Base-by-base conservation (phyloP, 73 alveolate genomes). In the Paramecium octaurelia region DNA sequence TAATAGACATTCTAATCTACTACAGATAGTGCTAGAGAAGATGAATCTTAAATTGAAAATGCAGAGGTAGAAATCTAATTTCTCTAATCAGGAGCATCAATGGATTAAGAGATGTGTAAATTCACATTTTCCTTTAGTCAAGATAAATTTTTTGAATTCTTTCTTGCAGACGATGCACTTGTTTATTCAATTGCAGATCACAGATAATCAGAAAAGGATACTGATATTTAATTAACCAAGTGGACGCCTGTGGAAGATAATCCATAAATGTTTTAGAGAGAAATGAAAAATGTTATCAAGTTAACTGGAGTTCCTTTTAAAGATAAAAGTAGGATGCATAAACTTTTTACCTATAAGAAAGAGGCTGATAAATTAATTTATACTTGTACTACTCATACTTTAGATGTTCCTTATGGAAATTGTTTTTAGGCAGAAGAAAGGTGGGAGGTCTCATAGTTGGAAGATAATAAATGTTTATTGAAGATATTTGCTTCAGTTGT, bases 351-450 rank as follows among this genome's bases (percentile, higher is more conserved):
- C 10, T 80, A 80, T 48, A 80, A 46, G 48, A 80, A 80, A 64
- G 91, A 80, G 14, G n/a, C 46, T 4, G 91, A 48, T n/a, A 80
- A 80, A 80, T 24, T 80, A 27, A 48, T 21, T 23, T 46, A 31
- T 42, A 80, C 70, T 24, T 40, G 64, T 31, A 80, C 91, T 20
- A 80, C 91, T 80, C 91, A 80, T 48, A 80, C 91, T 43, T 80
- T 80, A 80, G 91, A 80, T 80, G 91, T 80, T 27, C 91, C 91
- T 14, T 80, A 80, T 80, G 91, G 76, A 14, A 48, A 42, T 44
- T n/a, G 57, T 20, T 80, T 80, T 80, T 48, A 80, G 4, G 43
- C 75, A 3, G 91, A 80, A 80, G 91, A 80, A 43, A 80, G n/a
- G 16, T 80, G 91, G 91, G 91, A 80, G 44, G 75, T 80, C 14